A percentile compares a stretch with the other conserved stretches of the same genome.
Evolutionary conservation across 192 early-diverging fungal species (phyloP).

Genomic region (Entomortierella beljakovae): DNA sequence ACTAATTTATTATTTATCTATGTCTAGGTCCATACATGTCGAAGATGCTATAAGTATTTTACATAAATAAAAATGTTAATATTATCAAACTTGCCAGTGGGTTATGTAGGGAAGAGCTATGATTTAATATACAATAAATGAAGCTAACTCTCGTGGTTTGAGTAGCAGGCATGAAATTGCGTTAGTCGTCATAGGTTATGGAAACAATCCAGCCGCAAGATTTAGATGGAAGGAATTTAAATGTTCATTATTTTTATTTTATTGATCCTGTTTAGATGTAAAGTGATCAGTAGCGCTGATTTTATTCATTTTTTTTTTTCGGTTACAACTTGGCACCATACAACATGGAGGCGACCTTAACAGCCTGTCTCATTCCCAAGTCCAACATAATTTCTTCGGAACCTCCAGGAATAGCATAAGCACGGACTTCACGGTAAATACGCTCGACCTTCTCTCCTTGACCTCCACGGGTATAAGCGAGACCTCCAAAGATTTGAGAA

Average conservation of each 20-base stretch:
- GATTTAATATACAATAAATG: no score
- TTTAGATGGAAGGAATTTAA: no score
- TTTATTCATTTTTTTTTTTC: no score
- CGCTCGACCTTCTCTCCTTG: slow-evolving; percentile 84
- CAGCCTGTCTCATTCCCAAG: slow-evolving; percentile 79
- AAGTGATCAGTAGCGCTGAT: no score
- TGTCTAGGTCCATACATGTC: slow-evolving; percentile 92
- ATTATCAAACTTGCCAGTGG: no score
- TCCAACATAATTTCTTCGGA: slow-evolving; percentile 93
- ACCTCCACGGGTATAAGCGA: slow-evolving; percentile 81
- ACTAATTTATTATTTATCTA: slow-evolving; percentile 2
- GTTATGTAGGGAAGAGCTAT: no score
- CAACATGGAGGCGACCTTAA: slow-evolving; percentile 65
- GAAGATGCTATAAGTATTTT: slow-evolving; percentile 89
- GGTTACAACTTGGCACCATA: slow-evolving; percentile 47
- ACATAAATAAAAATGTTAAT: no score
- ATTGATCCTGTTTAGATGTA: no score
- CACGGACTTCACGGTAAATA: slow-evolving; percentile 86
- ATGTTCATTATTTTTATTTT: not conserved
- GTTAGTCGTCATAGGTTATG: no score
- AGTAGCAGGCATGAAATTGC: no score
- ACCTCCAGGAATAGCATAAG: slow-evolving; percentile 89
- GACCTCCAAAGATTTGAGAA: slow-evolving; percentile 89
- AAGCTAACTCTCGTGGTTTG: no score
- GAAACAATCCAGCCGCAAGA: no score